Percentiles rank a stretch among this genome's conserved stretches.
Conservation (phyloP, 1,139 yeast species). For the Hemisphaericaspora subhashii region DNA sequence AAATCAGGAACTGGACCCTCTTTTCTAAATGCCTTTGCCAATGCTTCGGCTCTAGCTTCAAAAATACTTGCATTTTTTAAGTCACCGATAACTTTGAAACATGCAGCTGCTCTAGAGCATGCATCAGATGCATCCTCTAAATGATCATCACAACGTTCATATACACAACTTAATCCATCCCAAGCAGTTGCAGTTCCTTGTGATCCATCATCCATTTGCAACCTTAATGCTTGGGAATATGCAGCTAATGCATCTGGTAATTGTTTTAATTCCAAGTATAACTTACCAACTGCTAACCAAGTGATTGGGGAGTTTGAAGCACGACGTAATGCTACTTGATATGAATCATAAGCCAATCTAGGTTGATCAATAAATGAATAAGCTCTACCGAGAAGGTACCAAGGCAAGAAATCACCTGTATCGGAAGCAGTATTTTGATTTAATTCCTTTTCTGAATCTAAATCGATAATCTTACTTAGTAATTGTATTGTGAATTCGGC, state of each 20-base stretch:
- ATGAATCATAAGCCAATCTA: slow-evolving; percentile 55
- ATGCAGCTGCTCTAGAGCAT: slow-evolving; percentile 50
- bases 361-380: slow-evolving; percentile 48
- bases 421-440: slow-evolving; percentile 14
- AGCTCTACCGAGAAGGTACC: slow-evolving; percentile 58
- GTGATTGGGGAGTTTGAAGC: slow-evolving; percentile 57
- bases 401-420: slow-evolving; percentile 50
- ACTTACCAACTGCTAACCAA: slow-evolving; percentile 66
- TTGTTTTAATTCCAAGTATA: slow-evolving; percentile 59
- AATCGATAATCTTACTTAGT: slow-evolving; percentile 34
- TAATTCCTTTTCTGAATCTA: slow-evolving; percentile 24
- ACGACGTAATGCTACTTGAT: slow-evolving; percentile 56
- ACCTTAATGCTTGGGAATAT: slow-evolving; percentile 60
- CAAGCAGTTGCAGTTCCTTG: slow-evolving; percentile 60
- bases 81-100: slow-evolving; percentile 52
- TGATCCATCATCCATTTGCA: slow-evolving; percentile 50
- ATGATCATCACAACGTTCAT: slow-evolving; percentile 63
- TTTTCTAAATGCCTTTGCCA: slow-evolving; percentile 42
- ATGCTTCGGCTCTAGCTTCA: slow-evolving; percentile 43
- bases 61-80: slow-evolving; percentile 37
- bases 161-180: slow-evolving; percentile 66
- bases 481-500: slow-evolving; percentile 35
- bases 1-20: slow-evolving; percentile 46
- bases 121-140: slow-evolving; percentile 61
- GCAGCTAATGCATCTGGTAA: slow-evolving; percentile 67